These are phyloP conservation scores for Corymbia citriodora DNA, from an alignment of 441 rosid genomes.

Conservation along the genomic window DNA sequence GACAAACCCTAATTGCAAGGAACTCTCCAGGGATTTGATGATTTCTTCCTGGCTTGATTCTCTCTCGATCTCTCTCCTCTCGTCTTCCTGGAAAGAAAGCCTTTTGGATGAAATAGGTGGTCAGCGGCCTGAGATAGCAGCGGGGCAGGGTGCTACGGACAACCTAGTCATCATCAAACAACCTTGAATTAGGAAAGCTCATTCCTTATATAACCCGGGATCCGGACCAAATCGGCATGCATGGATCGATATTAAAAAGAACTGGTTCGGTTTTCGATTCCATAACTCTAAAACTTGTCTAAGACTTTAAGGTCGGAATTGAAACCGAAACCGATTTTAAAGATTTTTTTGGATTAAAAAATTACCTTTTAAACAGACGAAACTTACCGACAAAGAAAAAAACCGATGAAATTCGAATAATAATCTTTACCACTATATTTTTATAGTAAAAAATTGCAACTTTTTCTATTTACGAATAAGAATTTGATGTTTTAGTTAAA, in stretches of 20 bases:
- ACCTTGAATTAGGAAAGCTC: neutral
- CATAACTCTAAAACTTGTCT: fast-evolving
- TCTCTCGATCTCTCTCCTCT: neutral
- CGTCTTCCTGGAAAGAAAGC: neutral
- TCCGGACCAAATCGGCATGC: fast-evolving
- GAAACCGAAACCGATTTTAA: too few relatives aligned
- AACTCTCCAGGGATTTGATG: neutral
- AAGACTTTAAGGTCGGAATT: neutral
- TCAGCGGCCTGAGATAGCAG: neutral
- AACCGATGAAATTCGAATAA: too few relatives aligned
- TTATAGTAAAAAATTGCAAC: neutral
- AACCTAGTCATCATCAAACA: neutral
- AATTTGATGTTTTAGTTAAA: too few relatives aligned
- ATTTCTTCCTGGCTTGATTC: neutral
- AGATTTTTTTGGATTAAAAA: neutral
- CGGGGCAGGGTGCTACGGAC: neutral
- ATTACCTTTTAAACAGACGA: too few relatives aligned
- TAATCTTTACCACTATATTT: too few relatives aligned
- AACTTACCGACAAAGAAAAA: too few relatives aligned
- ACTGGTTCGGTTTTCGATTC: neutral
- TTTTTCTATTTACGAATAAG: too few relatives aligned
- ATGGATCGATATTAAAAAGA: neutral
- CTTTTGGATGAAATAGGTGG: neutral
- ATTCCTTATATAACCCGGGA: neutral
- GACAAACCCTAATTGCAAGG: neutral